These are phyloP conservation scores for Porcisia deanei DNA, from an alignment of 208 protist species.

Conservation along the genomic window DNA sequence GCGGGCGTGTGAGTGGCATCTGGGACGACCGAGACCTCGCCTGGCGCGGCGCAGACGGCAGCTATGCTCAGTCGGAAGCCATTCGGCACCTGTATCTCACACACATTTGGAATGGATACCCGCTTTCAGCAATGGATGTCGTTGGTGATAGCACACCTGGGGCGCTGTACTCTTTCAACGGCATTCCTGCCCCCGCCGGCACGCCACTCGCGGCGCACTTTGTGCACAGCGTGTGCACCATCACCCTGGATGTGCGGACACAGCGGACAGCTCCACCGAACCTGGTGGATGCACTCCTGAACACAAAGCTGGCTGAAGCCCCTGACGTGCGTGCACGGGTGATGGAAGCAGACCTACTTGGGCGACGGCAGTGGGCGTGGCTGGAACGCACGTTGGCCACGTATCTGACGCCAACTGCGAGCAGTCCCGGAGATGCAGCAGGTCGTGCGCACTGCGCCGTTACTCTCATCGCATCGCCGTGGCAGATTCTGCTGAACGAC, in stretches of 20 bases:
- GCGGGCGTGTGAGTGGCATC: conserved; percentile 38
- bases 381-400: conserved; percentile 51
- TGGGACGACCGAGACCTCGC: conserved; percentile 88
- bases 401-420: conserved; percentile 16
- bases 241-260: conserved; percentile 46
- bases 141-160: conserved; percentile 15
- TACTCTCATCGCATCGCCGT: conserved; percentile 63
- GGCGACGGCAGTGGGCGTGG: conserved; percentile 81
- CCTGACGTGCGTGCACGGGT: conserved; percentile 12
- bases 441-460: conserved; percentile 47
- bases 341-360: conserved; percentile 62
- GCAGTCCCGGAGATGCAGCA: conserved; percentile 20
- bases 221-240: conserved; percentile 43
- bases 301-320: conserved; percentile 7
- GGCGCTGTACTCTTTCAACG: conserved; percentile 35
- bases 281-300: conserved; percentile 25
- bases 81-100: conserved; percentile 54
- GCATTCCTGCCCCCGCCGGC: conserved; percentile 27
- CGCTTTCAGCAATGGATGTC: conserved; percentile 7
- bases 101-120: conserved; percentile 27
- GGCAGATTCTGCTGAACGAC: conserved; percentile 79
- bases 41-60: conserved; percentile 48
- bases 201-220: conserved; percentile 25
- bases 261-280: conserved; percentile 30
- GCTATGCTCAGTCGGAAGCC: conserved; percentile 39